phyloP scores from a whole-genome alignment of 2,329 filamentous ascomycete genomes.

The Diaporthe sp. region DNA sequence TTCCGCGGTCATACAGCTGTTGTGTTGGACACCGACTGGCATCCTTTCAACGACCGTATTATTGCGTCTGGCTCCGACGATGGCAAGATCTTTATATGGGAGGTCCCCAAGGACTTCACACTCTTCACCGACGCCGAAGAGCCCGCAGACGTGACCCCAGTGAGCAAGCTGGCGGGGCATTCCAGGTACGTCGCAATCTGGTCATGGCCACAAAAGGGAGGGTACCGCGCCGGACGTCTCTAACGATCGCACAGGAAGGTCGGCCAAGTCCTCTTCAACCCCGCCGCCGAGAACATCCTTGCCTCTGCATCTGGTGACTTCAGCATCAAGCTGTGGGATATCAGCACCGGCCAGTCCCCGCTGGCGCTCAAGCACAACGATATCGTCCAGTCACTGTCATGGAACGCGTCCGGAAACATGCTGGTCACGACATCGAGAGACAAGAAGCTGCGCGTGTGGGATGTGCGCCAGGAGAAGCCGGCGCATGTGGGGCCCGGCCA shows the following conservation, averaged over 20 bases:
- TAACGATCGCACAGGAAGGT: conserved; percentile 78
- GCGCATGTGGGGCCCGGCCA: conserved; percentile 89
- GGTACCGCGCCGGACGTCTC: background rate
- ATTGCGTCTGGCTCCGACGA: conserved; percentile 97
- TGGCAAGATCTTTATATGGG: conserved; percentile 96
- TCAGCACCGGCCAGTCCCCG: conserved; percentile 81
- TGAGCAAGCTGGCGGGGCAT: conserved; percentile 87
- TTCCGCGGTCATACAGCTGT: conserved; percentile 97
- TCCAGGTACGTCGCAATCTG: conserved; percentile 72
- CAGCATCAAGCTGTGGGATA: conserved; percentile 96
- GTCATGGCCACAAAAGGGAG: conserved; percentile 29
- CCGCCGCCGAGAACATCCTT: conserved; percentile 93
- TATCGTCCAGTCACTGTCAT: conserved; percentile 94
- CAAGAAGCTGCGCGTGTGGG: conserved; percentile 98
- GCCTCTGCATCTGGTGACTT: conserved; percentile 96
- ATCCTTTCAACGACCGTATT: conserved; percentile 94
- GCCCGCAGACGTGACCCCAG: conserved; percentile 82
- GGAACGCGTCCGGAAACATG: conserved; percentile 90
- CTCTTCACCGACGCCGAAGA: conserved; percentile 89
- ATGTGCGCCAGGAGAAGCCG: conserved; percentile 91
- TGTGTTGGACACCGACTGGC: conserved; percentile 98
- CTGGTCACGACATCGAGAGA: conserved; percentile 95
- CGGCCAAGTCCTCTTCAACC: conserved; percentile 98
- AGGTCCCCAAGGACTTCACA: conserved; percentile 90
- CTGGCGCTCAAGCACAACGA: conserved; percentile 88